Evolutionary conservation across 371 early-diverging fungal species (phyloP).

Genomic region (Hamiltosporidium tvaerminnensis): DNA sequence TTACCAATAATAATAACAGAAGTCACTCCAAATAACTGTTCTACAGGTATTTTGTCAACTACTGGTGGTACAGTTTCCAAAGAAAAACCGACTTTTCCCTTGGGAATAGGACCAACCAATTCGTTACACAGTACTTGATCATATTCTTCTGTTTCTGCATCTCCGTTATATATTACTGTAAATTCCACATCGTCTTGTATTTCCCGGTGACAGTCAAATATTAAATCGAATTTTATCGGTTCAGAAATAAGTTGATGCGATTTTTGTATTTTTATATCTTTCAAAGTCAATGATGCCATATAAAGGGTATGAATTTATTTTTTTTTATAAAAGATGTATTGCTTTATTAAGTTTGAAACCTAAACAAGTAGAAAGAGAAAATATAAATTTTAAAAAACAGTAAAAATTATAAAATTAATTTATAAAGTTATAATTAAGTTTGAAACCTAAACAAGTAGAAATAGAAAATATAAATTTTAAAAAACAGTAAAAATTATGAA

Average conservation of each 20-base stretch:
- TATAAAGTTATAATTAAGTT: no score
- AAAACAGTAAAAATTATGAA: no score
- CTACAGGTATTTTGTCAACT: constrained; percentile 27
- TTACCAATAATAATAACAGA: constrained; percentile 36
- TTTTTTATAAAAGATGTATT: no score
- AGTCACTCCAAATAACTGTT: constrained; percentile 43
- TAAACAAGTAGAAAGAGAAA: no score
- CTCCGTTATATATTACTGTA: constrained; percentile 23
- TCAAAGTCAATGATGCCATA: constrained; percentile 16
- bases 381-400: no score
- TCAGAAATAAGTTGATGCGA: constrained; percentile 10
- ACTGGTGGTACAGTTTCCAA: constrained; percentile 35
- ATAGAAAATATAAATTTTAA: no score
- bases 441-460: no score
- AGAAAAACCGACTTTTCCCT: constrained; percentile 41
- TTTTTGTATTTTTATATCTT: constrained; percentile 10
- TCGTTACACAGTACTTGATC: constrained; percentile 43
- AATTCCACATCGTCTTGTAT: constrained; percentile 32
- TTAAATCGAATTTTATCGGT: constrained; percentile 22
- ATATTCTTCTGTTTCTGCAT: constrained; percentile 21
- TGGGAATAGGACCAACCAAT: constrained; percentile 38
- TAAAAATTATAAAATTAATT: no score
- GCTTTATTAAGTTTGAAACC: no score
- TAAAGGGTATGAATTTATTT: no score
- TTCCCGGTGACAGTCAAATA: constrained; percentile 11